Base-by-base conservation (phyloP, 257 asterid genomes). In the Gentiana dahurica region DNA sequence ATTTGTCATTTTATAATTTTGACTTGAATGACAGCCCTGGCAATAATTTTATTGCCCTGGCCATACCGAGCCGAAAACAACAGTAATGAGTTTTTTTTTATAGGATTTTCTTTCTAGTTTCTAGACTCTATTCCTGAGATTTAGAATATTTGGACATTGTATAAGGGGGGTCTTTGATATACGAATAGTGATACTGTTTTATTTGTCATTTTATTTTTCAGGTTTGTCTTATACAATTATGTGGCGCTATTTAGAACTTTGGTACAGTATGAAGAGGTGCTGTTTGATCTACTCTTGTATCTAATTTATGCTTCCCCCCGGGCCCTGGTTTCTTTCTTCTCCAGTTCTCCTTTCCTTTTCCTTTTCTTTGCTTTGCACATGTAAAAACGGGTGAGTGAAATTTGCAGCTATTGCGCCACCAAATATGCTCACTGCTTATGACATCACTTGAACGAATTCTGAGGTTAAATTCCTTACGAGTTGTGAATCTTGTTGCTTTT, bases 361-460 rank as follows among this genome's bases (percentile, higher is more conserved):
- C 24, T 15, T 61, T 34, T 46, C 35, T 54, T 43, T 5, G 12
- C 59, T 55, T 59, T 68, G 39, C 47, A 73, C 69, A 66, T 71
- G 75, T 79, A 65, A 75, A 71, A 53, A 32, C 50, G 65, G 49
- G 55, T 72, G 44, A 52, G 9, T 45, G 58, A 63, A 53, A 63
- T 62, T 35, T 59, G 73, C 93, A 92, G 98, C 85, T 83, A 66
- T 75, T 88, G 69, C 94, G 93, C 50, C 87, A 70, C 72, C 88
- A 85, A 71, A 80, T 88, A 69, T 92, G 97, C 74, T 92, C 98
- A 65, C 93, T 92, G 66, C 94, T 92, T 62, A 92, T 92, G 98
- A 92, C 97, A 52, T 92, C 98, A 56, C 94, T 92, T 53, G 98
- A 50, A 88, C 93, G 8, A 89, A 92, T 65, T 78, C 98, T 49